Percentiles rank a stretch among this genome's conserved stretches.
These are phyloP conservation scores for Chloris gayana DNA, from an alignment of 176 grass and related monocot genomes.

Conservation along the genomic window DNA sequence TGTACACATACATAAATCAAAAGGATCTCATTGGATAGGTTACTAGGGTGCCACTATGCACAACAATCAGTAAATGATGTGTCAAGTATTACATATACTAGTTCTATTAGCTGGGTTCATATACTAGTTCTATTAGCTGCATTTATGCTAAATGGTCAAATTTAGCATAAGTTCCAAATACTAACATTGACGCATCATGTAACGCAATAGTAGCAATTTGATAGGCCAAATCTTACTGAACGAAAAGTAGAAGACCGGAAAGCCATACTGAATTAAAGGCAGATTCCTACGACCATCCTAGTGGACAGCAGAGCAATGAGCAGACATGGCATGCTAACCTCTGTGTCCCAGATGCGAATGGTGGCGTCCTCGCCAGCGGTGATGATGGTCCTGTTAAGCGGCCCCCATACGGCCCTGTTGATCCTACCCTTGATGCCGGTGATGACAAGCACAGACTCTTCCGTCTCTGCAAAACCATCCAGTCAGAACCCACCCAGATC, in stretches of 20 bases:
- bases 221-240: background rate
- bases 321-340: slow-evolving; percentile 46
- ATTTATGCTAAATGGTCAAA: too few relatives aligned
- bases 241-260: background rate
- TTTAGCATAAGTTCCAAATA: background rate
- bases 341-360: slow-evolving; percentile 85
- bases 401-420: slow-evolving; percentile 92
- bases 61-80: background rate
- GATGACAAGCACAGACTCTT: slow-evolving; percentile 68
- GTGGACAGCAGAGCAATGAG: background rate
- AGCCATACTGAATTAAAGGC: background rate
- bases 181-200: background rate
- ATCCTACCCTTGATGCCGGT: slow-evolving; percentile 87
- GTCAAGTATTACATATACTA: background rate
- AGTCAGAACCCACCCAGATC: background rate
- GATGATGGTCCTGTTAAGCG: slow-evolving; percentile 87
- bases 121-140: too few relatives aligned
- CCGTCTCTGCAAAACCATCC: slow-evolving; percentile 49
- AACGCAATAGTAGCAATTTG: background rate
- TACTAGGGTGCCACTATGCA: background rate
- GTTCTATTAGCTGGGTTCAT: background rate
- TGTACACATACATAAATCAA: background rate
- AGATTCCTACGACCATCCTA: background rate
- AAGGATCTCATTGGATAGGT: background rate
- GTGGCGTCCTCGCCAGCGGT: slow-evolving; percentile 85